phyloP scores from a whole-genome alignment of 2,329 filamentous ascomycete genomes.

The Clonostachys rosea region DNA sequence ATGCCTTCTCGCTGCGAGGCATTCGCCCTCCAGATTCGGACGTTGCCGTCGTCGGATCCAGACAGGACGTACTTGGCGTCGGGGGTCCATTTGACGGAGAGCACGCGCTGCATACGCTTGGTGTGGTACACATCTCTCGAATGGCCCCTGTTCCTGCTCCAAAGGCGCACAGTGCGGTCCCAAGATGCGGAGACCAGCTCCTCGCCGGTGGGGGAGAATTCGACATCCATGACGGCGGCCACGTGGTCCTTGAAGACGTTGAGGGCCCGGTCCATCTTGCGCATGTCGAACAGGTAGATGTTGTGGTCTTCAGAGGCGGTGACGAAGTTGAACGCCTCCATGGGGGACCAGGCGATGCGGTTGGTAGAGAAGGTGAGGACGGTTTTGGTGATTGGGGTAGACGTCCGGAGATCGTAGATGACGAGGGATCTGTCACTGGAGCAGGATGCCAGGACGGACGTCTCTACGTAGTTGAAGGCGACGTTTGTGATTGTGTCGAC shows the following conservation, averaged over 20 bases:
- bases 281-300: slow-evolving; percentile 83
- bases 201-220: slow-evolving; percentile 91
- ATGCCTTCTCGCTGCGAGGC: slow-evolving; percentile 80
- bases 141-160: slow-evolving; percentile 75
- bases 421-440: slow-evolving; percentile 83
- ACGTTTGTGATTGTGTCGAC: slow-evolving; percentile 87
- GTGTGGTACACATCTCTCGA: slow-evolving; percentile 95
- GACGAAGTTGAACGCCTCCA: slow-evolving; percentile 95
- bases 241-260: slow-evolving; percentile 92
- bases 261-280: slow-evolving; percentile 79
- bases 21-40: slow-evolving; percentile 80
- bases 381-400: slow-evolving; percentile 75
- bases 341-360: slow-evolving; percentile 86
- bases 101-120: slow-evolving; percentile 95
- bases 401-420: slow-evolving; percentile 88
- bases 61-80: slow-evolving; percentile 88
- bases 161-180: slow-evolving; percentile 79
- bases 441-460: slow-evolving; percentile 80
- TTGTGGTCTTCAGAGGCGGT: slow-evolving; percentile 95
- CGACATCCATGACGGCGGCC: slow-evolving; percentile 89
- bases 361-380: slow-evolving; percentile 81
- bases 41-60: slow-evolving; percentile 90
- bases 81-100: slow-evolving; percentile 78
- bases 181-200: slow-evolving; percentile 89
- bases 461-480: slow-evolving; percentile 91